Percentiles rank a stretch among this genome's conserved stretches.
These are phyloP conservation scores for Fusarium anguioides DNA, from an alignment of 2,329 filamentous ascomycete species.

Conservation along the genomic window DNA sequence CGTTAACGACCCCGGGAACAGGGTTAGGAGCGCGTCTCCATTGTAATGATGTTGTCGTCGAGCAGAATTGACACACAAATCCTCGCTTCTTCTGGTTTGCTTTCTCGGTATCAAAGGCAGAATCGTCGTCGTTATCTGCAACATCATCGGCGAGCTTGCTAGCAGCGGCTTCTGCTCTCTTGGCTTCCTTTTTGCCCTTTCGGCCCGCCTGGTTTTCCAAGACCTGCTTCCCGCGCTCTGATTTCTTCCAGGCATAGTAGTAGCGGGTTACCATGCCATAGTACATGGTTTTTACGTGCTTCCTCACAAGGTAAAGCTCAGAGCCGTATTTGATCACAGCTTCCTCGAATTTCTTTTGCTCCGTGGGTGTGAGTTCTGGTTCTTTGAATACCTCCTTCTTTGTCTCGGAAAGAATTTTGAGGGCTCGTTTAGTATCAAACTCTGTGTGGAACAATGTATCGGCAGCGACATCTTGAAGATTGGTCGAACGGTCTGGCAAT, in stretches of 20 bases:
- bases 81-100: conserved; percentile 80
- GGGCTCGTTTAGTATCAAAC: conserved; percentile 77
- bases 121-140: conserved; percentile 92
- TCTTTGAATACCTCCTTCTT: conserved; percentile 83
- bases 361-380: conserved; percentile 79
- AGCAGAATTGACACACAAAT: conserved; percentile 96
- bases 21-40: conserved; percentile 91
- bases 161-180: conserved; percentile 74
- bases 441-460: conserved; percentile 76
- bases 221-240: conserved; percentile 82
- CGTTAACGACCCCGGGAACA: conserved; percentile 74
- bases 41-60: conserved; percentile 80
- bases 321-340: conserved; percentile 91
- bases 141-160: conserved; percentile 90
- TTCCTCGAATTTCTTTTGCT: conserved; percentile 92
- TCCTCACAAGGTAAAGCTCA: conserved; percentile 83
- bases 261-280: conserved; percentile 87
- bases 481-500: conserved; percentile 81
- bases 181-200: conserved; percentile 89
- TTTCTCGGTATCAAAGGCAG: conserved; percentile 92
- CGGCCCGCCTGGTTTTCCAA: conserved; percentile 91
- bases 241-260: conserved; percentile 99
- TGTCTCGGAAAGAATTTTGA: conserved; percentile 74
- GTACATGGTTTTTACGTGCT: conserved; percentile 85
- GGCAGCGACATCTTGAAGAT: conserved; percentile 86